These are phyloP conservation scores for Ganoderma sp. DNA, from an alignment of 1,284 basidiomycete species.

Conservation along the genomic window DNA sequence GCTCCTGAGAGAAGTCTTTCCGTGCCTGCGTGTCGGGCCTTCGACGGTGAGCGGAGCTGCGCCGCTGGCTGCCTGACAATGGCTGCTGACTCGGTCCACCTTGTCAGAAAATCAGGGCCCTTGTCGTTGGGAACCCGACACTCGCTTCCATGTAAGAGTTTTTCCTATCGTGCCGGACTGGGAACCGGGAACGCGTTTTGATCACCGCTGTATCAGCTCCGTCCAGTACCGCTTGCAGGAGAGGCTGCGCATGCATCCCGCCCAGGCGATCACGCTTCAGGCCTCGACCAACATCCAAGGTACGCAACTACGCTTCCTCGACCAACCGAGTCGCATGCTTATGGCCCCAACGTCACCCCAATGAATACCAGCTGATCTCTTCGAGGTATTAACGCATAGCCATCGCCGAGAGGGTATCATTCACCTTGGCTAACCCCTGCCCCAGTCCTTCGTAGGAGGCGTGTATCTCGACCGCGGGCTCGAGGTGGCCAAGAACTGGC, in stretches of 20 bases:
- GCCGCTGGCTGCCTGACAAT: neutral
- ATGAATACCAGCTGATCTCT: conserved; percentile 66
- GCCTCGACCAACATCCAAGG: conserved; percentile 75
- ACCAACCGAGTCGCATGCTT: neutral
- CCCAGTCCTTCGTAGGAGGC: conserved; percentile 75
- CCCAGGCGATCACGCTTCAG: conserved; percentile 70
- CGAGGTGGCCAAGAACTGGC: conserved; percentile 59
- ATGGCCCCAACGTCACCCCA: neutral
- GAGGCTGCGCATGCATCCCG: conserved; percentile 63
- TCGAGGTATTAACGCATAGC: too few species aligned
- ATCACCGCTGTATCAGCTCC: conserved; percentile 50
- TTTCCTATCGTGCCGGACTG: neutral
- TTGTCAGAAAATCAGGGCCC: conserved; percentile 69
- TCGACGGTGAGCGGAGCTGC: conserved; percentile 59
- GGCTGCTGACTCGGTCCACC: neutral
- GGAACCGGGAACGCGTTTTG: neutral
- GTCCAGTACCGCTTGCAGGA: conserved; percentile 66
- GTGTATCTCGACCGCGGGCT: conserved; percentile 73
- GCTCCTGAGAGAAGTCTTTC: conserved; percentile 66
- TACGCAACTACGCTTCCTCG: conserved; percentile 36
- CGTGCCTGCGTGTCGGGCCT: conserved; percentile 74
- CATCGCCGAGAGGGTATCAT: too few species aligned
- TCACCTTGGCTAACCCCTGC: neutral
- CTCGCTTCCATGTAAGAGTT: conserved; percentile 66
- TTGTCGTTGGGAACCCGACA: conserved; percentile 75